Base-by-base conservation (phyloP, 495 filamentous ascomycete genomes). In the Penicillium canescens region DNA sequence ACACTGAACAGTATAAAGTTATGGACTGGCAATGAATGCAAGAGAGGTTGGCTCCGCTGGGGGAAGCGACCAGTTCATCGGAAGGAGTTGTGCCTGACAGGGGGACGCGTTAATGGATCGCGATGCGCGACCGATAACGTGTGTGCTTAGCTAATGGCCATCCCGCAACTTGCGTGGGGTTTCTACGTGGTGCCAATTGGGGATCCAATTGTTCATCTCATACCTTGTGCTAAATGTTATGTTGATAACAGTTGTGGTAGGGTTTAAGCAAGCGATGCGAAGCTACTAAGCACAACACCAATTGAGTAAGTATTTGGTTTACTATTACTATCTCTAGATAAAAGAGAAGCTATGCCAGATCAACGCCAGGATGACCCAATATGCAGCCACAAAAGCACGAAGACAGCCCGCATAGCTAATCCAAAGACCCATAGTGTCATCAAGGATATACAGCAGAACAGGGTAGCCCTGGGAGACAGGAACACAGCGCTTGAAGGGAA, bases 121-220 rank as follows among this genome's bases (percentile, higher is more conserved):
- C 62, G 62, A 46, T 44, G 35, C 62, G 62, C 62, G 62, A 58
- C 51, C 57, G 58, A 62, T 65, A 62, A 62, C 62, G 58, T 61
- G 57, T 54, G 24, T 13, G 48, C n/a, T 65, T 59, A 65, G 23
- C 34, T 60, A 56, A 60, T 21, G 9, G 11, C 21, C 12, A 12
- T 18, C 26, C 24, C 24, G 28, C 28, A 31, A 31, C 6, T 31
- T 31, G 8, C 5, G 28, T 31, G 28, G 28, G 28, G 28, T 2
- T 7, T 31, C 1, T 31, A 18, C 24, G 43, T 35, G 14, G 3
- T 28, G 18, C 21, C 18, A 18, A 18, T 18, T 14, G 14, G 26
- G 11, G 0, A n/a, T 20, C 9, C 13, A 10, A 43, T 31, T 7
- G 28, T 31, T 31, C 2, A 31, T 31, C 9, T 5, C 28, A 31